Evolutionary conservation across 2,329 filamentous ascomycete species (phyloP), one percentile per base, ranked within the genome.

Genomic region (Mycosphaerella sp.): DNA sequence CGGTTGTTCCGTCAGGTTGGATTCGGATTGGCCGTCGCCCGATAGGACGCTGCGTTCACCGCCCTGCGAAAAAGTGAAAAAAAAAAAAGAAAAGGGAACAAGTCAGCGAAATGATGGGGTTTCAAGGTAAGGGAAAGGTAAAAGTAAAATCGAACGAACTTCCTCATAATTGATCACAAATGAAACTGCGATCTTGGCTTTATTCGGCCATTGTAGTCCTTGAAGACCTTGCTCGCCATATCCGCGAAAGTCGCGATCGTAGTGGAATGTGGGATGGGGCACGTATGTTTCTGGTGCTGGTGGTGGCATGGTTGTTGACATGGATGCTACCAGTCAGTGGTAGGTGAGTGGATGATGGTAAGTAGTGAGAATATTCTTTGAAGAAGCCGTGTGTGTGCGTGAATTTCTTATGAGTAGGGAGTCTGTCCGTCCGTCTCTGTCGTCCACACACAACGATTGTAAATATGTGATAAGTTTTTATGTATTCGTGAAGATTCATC

Each of bases 91-190:
- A 29, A 26, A 26, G 6, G 6, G 4, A 26, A 26, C 26, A 26
- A 26, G 26, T 26, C 2, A 26, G 45, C 39, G 10, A 9, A 23
- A 11, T 46, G 21, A 47, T 17, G 14, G 14, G 14, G 14, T 17
- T 17, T 17, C 14, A 1, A 17, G 14, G 14, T 17, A 17, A 17
- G 14, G 14, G 3, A 39, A 36, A 32, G 12, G 38, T 12, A 17
- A 17, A 17, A 17, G 14, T 26, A 26, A 12, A n/a, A 61, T 34
- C 10, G 3, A 8, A 12, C 38, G 5, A 21, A 49, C 47, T 59
- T 75, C 73, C 59, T 76, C 73, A 48, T 76, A 75, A 64, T 75
- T 76, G 57, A 76, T 73, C 26, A 75, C 74, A 51, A 76, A 75
- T 0, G 72, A 74, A 0, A 76, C 69, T 14, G 73, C 73, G 23